Evolutionary conservation across 352 stramenopile species (phyloP).

Genomic region (Phytophthora rubi): DNA sequence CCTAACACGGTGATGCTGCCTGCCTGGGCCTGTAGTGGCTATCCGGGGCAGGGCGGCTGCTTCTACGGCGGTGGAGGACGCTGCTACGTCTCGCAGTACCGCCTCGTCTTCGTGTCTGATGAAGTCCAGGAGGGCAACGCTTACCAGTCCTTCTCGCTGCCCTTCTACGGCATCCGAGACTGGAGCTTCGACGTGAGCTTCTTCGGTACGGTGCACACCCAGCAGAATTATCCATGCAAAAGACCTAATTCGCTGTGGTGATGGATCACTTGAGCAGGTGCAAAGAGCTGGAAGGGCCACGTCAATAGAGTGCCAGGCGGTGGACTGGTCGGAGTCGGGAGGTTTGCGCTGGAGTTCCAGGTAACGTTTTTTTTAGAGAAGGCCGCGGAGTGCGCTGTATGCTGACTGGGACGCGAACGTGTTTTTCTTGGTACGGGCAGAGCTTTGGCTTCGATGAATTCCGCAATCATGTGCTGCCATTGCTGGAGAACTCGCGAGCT

Average conservation of each 20-base stretch:
- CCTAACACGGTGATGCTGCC: no score
- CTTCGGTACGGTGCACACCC: slow-evolving; percentile 45
- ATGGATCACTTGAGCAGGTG: slow-evolving; percentile 36
- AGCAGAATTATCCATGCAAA: background rate
- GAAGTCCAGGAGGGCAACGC: slow-evolving; percentile 33
- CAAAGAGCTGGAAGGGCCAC: slow-evolving; percentile 66
- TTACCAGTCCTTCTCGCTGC: slow-evolving; percentile 79
- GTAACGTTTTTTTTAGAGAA: slow-evolving; percentile 32
- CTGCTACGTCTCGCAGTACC: slow-evolving; percentile 84
- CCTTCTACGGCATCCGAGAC: slow-evolving; percentile 79
- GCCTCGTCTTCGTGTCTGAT: slow-evolving; percentile 71
- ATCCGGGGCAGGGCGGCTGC: slow-evolving; percentile 81
- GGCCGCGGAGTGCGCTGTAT: background rate
- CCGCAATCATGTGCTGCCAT: slow-evolving; percentile 62
- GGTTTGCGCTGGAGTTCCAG: slow-evolving; percentile 68
- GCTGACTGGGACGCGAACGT: background rate
- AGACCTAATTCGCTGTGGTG: background rate
- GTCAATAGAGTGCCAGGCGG: slow-evolving; percentile 76
- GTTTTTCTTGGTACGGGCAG: slow-evolving; percentile 29
- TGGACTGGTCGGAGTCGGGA: slow-evolving; percentile 65
- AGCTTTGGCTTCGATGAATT: slow-evolving; percentile 82
- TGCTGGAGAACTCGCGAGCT: slow-evolving; percentile 61
- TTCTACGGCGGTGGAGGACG: slow-evolving; percentile 75
- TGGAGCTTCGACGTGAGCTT: slow-evolving; percentile 70
- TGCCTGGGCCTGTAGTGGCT: slow-evolving; percentile 47